phyloP scores from a whole-genome alignment of 2,329 filamentous ascomycete genomes.

The Curvularia spicifera region DNA sequence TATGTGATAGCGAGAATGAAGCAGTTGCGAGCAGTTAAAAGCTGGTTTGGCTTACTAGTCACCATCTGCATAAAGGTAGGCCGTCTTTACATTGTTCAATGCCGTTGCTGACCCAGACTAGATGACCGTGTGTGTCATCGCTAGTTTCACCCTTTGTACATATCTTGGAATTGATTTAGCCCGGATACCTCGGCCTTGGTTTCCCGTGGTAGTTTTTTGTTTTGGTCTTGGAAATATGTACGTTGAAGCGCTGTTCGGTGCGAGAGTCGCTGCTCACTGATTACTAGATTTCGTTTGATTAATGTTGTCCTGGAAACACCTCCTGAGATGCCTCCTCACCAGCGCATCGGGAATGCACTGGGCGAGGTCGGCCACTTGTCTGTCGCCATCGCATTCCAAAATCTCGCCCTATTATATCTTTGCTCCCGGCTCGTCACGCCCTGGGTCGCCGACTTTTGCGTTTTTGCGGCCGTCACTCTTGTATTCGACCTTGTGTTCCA shows the following conservation, averaged over 20 bases:
- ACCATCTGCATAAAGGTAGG: constrained; percentile 70
- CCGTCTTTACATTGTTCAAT: not conserved
- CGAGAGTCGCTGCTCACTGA: constrained; percentile 16
- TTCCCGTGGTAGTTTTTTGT: constrained; percentile 76
- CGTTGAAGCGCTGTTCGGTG: constrained; percentile 18
- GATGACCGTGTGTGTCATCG: constrained; percentile 74
- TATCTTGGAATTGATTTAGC: constrained; percentile 77
- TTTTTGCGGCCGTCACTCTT: constrained; percentile 76
- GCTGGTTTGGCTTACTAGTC: constrained; percentile 72
- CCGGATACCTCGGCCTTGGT: constrained; percentile 74
- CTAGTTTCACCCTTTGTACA: constrained; percentile 80
- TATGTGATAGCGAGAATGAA: constrained; percentile 73
- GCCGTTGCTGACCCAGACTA: constrained; percentile 29
- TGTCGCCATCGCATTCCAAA: constrained; percentile 71
- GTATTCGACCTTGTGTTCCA: constrained; percentile 80
- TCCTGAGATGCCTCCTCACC: constrained; percentile 70
- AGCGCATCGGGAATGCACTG: constrained; percentile 74
- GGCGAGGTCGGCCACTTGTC: constrained; percentile 75
- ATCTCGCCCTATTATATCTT: constrained; percentile 68
- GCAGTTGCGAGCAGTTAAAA: constrained; percentile 76
- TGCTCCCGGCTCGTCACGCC: constrained; percentile 72
- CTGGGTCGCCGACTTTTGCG: constrained; percentile 76
- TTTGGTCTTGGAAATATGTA: constrained; percentile 78
- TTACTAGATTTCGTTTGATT: constrained; percentile 69
- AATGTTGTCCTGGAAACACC: constrained; percentile 77